These are phyloP conservation scores for Blastobotrys robertii DNA, from an alignment of 805 yeast species.

Conservation along the genomic window DNA sequence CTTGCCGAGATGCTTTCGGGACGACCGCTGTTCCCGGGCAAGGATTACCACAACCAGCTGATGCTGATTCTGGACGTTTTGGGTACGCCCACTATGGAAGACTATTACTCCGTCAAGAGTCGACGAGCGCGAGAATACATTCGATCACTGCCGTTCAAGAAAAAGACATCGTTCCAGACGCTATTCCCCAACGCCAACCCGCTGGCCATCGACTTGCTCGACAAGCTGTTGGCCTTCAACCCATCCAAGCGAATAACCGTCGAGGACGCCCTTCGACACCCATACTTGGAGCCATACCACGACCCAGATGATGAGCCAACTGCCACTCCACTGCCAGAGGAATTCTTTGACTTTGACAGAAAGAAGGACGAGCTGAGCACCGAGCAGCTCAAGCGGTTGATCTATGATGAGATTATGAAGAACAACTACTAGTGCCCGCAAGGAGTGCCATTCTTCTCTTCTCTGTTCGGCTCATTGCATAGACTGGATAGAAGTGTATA, in stretches of 20 bases:
- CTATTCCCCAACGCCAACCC: conserved; percentile 83
- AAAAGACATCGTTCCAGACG: conserved; percentile 59
- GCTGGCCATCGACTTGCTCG: conserved; percentile 70
- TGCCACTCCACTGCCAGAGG: conserved; percentile 72
- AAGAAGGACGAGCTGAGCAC: conserved; percentile 69
- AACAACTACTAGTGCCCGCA: neutral
- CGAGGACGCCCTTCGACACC: conserved; percentile 80
- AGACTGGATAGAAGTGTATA: neutral
- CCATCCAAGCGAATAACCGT: conserved; percentile 80
- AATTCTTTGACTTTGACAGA: conserved; percentile 83
- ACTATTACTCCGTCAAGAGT: conserved; percentile 35
- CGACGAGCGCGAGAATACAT: conserved; percentile 88
- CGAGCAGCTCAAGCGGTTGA: conserved; percentile 64
- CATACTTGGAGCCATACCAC: conserved; percentile 83
- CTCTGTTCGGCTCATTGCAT: neutral
- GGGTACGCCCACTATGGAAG: conserved; percentile 81
- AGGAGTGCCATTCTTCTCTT: neutral
- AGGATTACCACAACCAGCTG: conserved; percentile 91
- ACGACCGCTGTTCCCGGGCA: conserved; percentile 85
- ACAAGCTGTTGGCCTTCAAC: conserved; percentile 74
- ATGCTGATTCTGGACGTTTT: conserved; percentile 76
- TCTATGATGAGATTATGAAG: conserved; percentile 70
- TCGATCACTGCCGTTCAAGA: conserved; percentile 73
- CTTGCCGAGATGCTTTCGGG: conserved; percentile 90
- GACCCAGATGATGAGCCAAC: conserved; percentile 89